Base-by-base conservation (phyloP, 2,329 filamentous ascomycete genomes). In the Aureobasidium sp. region DNA sequence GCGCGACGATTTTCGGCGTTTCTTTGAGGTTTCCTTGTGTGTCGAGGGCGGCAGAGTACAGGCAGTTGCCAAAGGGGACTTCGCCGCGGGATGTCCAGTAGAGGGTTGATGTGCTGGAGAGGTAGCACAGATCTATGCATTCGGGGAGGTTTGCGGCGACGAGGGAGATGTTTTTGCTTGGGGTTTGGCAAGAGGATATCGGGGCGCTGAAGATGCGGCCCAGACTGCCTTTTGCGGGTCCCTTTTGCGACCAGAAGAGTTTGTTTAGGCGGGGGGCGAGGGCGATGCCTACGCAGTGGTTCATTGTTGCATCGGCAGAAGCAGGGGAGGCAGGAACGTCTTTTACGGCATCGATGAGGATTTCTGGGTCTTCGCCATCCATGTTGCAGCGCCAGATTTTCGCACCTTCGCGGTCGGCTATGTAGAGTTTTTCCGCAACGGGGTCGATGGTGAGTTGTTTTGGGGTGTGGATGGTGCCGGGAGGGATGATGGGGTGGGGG, bases 51-150 rank as follows among this genome's bases (percentile, higher is more conserved):
- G 19, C 40, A 6, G 73, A 68, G 65, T 84, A 83, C 59, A 85
- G 63, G 7, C 76, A 77, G 66, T 82, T 84, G 0, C 82, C 83
- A 8, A 69, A 66, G 0, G 82, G 82, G 2, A 43, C 10, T 64
- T 85, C 83, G 4, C 83, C 84, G 0, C 83, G 74, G 63, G 85
- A 83, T 0, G 83, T 84, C 83, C 83, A 86, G 67, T 82, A 85
- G 19, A 86, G 69, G 1, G 67, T 71, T 23, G 74, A 66, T 3
- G 67, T 66, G 0, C 72, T 69, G 11, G 75, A 73, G n/a, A 84
- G 80, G 1, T 84, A 65, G 33, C 83, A 80, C 0, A 86, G 69
- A 64, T 85, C 81, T 61, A 85, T 81, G 0, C 80, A 79, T 66
- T 84, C 82, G 0, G 82, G 81, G 9, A 84, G 70, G 0, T 68